A percentile compares a stretch with the other conserved stretches of the same genome.
phyloP scores from a whole-genome alignment of 768 basidiomycete genomes.

The Pleurotus cornucopiae region DNA sequence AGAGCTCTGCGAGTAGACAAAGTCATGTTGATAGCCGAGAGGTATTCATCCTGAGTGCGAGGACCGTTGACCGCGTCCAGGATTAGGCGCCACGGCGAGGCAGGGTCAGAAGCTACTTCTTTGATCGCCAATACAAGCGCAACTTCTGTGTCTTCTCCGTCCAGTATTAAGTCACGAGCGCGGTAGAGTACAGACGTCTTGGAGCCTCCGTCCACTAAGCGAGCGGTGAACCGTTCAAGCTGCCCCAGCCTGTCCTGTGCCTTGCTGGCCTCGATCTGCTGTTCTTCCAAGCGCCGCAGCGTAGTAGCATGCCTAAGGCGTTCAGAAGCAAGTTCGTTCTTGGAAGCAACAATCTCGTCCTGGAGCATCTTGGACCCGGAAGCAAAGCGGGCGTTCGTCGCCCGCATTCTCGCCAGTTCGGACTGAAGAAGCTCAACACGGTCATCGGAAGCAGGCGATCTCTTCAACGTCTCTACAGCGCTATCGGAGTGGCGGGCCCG shows the following conservation, averaged over 20 bases:
- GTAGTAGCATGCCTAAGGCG: conserved; percentile 22
- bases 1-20: conserved; percentile 26
- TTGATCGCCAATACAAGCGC: conserved; percentile 39
- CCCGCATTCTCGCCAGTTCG: conserved; percentile 20
- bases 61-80: conserved; percentile 28
- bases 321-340: conserved; percentile 22
- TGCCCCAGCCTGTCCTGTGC: conserved; percentile 24
- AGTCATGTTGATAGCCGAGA: conserved; percentile 28
- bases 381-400: conserved; percentile 9
- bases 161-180: conserved; percentile 23
- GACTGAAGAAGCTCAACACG: conserved; percentile 20
- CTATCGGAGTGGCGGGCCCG: not conserved
- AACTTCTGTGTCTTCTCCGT: conserved; percentile 32
- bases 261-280: conserved; percentile 20
- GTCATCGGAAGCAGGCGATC: conserved; percentile 9
- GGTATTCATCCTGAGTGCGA: conserved; percentile 27
- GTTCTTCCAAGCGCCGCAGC: conserved; percentile 15
- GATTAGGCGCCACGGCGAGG: conserved; percentile 39
- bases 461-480: not conserved
- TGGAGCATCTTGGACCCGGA: conserved; percentile 11
- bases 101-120: conserved; percentile 32
- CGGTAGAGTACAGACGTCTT: conserved; percentile 26
- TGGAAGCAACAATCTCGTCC: conserved; percentile 23
- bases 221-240: conserved; percentile 28
- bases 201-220: conserved; percentile 31